Percentiles rank a stretch among this genome's conserved stretches.
phyloP scores from a whole-genome alignment of 371 early-diverging fungal species.

The Batkoa obscura region DNA sequence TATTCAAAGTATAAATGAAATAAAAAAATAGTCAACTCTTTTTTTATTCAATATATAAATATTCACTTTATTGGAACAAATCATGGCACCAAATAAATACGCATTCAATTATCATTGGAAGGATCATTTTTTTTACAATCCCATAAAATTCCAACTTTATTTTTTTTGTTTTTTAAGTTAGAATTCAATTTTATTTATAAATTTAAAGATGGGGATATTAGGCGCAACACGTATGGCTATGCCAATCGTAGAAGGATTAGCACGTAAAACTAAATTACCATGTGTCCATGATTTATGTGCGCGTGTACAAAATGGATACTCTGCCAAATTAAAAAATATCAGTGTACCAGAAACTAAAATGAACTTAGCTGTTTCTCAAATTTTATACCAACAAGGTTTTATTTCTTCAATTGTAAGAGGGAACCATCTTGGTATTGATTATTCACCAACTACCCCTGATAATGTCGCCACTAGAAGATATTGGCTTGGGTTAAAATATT shows the following conservation, averaged over 20 bases:
- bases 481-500: constrained; percentile 89
- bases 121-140: too few relatives aligned
- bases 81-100: too few relatives aligned
- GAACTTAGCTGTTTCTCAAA: constrained; percentile 63
- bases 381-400: constrained; percentile 86
- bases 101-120: too few relatives aligned
- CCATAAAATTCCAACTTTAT: too few relatives aligned
- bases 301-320: constrained; percentile 77
- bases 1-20: too few relatives aligned
- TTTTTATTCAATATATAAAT: too few relatives aligned
- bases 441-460: constrained; percentile 56
- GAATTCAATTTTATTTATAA: not conserved
- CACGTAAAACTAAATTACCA: constrained; percentile 28
- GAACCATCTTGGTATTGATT: constrained; percentile 51
- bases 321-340: constrained; percentile 54
- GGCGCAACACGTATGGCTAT: not conserved
- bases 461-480: constrained; percentile 74
- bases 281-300: constrained; percentile 80
- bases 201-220: not conserved
- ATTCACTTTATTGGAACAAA: too few relatives aligned
- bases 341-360: constrained; percentile 80
- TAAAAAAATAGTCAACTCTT: too few relatives aligned
- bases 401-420: constrained; percentile 61
- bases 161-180: too few relatives aligned
- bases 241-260: not conserved